Percentiles rank a stretch among this genome's conserved stretches.
Evolutionary conservation across 352 stramenopile species (phyloP).

Genomic region (Phytophthora citrophthora): DNA sequence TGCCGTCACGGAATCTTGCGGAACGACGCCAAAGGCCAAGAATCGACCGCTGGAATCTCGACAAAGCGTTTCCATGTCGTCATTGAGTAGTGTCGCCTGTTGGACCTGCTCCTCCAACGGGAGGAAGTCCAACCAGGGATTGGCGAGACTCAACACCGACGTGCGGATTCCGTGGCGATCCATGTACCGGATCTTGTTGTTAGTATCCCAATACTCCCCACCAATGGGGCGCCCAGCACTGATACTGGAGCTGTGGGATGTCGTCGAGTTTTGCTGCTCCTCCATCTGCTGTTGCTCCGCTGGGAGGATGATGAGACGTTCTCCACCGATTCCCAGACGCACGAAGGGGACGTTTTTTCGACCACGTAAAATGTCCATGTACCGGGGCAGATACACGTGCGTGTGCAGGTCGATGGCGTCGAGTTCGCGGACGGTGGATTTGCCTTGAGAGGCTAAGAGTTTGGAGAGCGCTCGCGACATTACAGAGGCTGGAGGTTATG

Average conservation of each 20-base stretch:
- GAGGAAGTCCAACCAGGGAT: conserved; percentile 77
- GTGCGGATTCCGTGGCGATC: conserved; percentile 62
- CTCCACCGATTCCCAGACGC: conserved; percentile 27
- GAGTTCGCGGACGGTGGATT: conserved; percentile 41
- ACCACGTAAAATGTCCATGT: conserved; percentile 62
- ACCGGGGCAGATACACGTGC: conserved; percentile 68
- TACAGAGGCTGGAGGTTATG: not conserved
- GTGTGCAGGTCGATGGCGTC: conserved; percentile 65
- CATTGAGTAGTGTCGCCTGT: conserved; percentile 57
- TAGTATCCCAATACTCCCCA: conserved; percentile 60
- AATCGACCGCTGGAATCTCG: conserved; percentile 45
- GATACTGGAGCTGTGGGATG: conserved; percentile 34
- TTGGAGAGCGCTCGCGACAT: conserved; percentile 38
- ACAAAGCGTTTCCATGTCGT: conserved; percentile 64
- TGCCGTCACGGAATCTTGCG: conserved; percentile 40
- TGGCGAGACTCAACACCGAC: conserved; percentile 68
- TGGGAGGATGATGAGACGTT: conserved; percentile 69
- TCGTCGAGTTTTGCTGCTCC: conserved; percentile 13
- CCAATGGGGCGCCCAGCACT: conserved; percentile 60
- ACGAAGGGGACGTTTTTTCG: conserved; percentile 60
- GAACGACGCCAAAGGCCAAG: conserved; percentile 61
- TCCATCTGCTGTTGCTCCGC: conserved; percentile 53
- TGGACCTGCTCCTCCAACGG: conserved; percentile 43
- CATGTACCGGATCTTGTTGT: conserved; percentile 71
- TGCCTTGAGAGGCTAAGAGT: conserved; percentile 43